Base-by-base conservation (phyloP, 2,329 filamentous ascomycete species). In the Cladosporium sp. region DNA sequence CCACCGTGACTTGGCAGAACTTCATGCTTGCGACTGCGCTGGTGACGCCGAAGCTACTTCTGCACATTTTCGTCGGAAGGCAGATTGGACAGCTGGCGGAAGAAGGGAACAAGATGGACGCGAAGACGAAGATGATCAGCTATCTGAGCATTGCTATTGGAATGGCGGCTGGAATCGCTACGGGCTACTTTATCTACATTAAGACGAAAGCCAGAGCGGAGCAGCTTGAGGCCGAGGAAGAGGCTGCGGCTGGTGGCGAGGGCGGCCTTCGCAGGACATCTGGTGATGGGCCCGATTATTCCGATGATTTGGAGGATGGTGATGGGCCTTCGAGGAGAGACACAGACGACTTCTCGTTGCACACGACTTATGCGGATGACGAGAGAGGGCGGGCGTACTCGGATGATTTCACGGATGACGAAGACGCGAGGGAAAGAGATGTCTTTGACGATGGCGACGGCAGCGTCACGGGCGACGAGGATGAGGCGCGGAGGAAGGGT, bases 51-150 rank as follows among this genome's bases (percentile, higher is more conserved):
- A 99, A 97, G 70, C 80, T 99, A 17, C 80, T 97, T 60, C 86
- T 99, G 52, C 90, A 96, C 71, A 85, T 96, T 66, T 99, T 97
- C 76, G 91, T 99, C 68, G 94, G 94, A 61, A 87, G 84, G 69
- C 84, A 92, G 58, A 79, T 99, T 15, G 91, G 90, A 45, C 80
- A 87, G 55, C 84, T 99, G 36, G 90, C 89, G n/a, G 89, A 96
- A 67, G 83, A 85, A 59, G 89, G 88, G 63, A 90, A 90, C 70
- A 84, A 88, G 65, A 97, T 97, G 93, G 86, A 89, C 61, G 75
- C 82, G 3, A 81, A 82, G 63, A 89, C 90, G 63, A 94, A 92
- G 73, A 81, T 85, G 28, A 79, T 97, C 67, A 96, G 94, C 75
- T 96, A 96, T 72, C 74, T 87, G 22, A 88, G 86, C 75, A 97